A percentile compares a stretch with the other conserved stretches of the same genome.
These are phyloP conservation scores for Paramyrothecium sp. DNA, from an alignment of 2,329 filamentous ascomycete species.

Conservation along the genomic window DNA sequence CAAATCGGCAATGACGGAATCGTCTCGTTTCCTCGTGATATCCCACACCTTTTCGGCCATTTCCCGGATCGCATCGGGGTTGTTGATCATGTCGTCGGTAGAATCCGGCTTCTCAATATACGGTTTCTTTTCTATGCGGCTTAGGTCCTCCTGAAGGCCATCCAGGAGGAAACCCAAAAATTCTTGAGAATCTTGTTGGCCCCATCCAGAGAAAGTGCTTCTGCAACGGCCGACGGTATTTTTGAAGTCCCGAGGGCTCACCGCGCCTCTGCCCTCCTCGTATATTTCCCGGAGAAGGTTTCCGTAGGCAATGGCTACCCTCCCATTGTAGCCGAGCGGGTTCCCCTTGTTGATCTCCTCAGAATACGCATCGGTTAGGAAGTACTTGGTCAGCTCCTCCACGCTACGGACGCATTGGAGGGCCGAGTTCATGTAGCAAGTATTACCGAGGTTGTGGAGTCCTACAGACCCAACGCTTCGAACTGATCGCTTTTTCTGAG, in stretches of 20 bases:
- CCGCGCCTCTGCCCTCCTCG: constrained; percentile 63
- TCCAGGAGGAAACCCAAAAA: constrained; percentile 94
- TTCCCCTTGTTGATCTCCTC: constrained; percentile 83
- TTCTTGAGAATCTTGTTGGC: constrained; percentile 96
- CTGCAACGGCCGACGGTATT: constrained; percentile 76
- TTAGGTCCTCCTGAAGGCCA: constrained; percentile 91
- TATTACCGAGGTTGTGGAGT: constrained; percentile 89
- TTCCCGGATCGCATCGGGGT: constrained; percentile 74
- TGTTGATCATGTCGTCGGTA: constrained; percentile 89
- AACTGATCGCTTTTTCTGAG: constrained; percentile 67
- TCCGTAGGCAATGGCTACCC: constrained; percentile 83
- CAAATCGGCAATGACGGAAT: constrained; percentile 91
- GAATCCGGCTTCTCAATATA: constrained; percentile 98
- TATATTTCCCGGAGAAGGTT: constrained; percentile 77
- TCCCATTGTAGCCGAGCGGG: constrained; percentile 79
- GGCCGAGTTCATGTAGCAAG: constrained; percentile 99
- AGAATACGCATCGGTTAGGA: constrained; percentile 72
- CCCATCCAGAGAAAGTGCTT: constrained; percentile 87
- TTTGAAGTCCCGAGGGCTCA: constrained; percentile 82
- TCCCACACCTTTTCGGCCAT: constrained; percentile 89
- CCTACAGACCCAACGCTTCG: constrained; percentile 76
- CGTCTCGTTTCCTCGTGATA: constrained; percentile 88
- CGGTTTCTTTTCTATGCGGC: constrained; percentile 90
- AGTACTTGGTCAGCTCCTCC: constrained; percentile 90
- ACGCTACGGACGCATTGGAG: constrained; percentile 92